Percentiles rank a stretch among this genome's conserved stretches.
These are phyloP conservation scores for Trichoderma cornu-damae DNA, from an alignment of 2,329 filamentous ascomycete genomes.

Conservation along the genomic window DNA sequence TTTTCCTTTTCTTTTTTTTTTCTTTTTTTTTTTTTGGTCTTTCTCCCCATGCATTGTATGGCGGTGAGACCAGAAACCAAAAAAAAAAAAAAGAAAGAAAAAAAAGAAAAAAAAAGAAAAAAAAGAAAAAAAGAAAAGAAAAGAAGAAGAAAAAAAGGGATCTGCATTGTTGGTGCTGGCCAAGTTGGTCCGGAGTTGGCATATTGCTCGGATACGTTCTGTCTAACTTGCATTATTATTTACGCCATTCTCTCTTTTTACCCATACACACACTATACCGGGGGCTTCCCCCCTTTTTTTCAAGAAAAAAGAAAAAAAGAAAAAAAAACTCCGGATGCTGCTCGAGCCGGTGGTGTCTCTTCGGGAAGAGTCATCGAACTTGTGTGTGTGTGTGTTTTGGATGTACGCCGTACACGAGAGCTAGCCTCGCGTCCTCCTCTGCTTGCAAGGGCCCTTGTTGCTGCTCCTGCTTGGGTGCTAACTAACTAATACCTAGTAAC, in stretches of 20 bases:
- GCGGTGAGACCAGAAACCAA: constrained; percentile 9
- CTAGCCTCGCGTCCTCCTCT: background rate
- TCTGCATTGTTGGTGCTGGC: constrained; percentile 13
- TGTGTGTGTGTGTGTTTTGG: background rate
- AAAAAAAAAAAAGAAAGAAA: no score
- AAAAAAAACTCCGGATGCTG: constrained; percentile 1
- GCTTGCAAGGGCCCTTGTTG: background rate
- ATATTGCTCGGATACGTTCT: constrained; percentile 5
- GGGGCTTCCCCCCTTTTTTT: no score
- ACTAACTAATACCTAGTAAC: no score
- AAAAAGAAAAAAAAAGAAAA: no score
- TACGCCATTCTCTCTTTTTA: constrained; percentile 1
- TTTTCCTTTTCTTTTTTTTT: no score
- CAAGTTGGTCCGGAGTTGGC: background rate
- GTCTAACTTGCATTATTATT: constrained; percentile 12
- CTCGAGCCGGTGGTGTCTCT: background rate
- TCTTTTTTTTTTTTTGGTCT: no score
- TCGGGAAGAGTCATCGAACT: background rate
- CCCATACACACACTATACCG: background rate
- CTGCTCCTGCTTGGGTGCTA: no score
- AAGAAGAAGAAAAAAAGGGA: background rate
- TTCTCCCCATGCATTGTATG: background rate
- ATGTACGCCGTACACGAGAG: background rate
- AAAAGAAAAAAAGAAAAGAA: no score
- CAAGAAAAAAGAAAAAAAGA: no score